phyloP scores from a whole-genome alignment of 768 basidiomycete species.

The Boletus eberwhitei region DNA sequence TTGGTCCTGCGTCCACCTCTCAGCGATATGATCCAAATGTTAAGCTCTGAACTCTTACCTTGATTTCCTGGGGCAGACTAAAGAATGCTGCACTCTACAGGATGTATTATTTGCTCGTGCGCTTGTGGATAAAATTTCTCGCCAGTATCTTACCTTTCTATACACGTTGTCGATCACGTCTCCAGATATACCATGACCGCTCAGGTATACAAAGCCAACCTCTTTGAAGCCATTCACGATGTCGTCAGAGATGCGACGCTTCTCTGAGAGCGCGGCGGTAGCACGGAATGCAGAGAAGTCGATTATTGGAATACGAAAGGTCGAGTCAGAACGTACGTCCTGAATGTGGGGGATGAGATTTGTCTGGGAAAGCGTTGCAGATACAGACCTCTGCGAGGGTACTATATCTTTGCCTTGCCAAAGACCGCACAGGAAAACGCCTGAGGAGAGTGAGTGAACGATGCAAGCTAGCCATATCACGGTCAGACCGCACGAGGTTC shows the following conservation, averaged over 20 bases:
- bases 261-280: constrained; percentile 50
- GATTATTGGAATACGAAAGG: constrained; percentile 70
- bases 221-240: constrained; percentile 77
- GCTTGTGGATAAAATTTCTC: background rate
- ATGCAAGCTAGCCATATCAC: constrained; percentile 10
- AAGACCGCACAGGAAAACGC: background rate
- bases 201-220: constrained; percentile 78
- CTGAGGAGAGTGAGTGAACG: constrained; percentile 14
- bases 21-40: background rate
- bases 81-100: constrained; percentile 77
- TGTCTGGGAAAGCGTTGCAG: background rate
- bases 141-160: constrained; percentile 46
- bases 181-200: constrained; percentile 65
- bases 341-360: constrained; percentile 17
- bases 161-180: constrained; percentile 59
- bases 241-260: constrained; percentile 58
- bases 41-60: constrained; percentile 37
- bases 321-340: constrained; percentile 35
- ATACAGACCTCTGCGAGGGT: constrained; percentile 25
- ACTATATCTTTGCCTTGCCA: constrained; percentile 16
- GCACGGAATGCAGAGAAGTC: constrained; percentile 69
- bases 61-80: constrained; percentile 53
- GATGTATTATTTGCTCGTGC: background rate
- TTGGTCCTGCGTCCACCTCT: constrained; percentile 38
- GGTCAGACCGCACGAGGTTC: background rate